Base-by-base conservation (phyloP, 768 basidiomycete genomes). In the Xanthoconium stramineum region DNA sequence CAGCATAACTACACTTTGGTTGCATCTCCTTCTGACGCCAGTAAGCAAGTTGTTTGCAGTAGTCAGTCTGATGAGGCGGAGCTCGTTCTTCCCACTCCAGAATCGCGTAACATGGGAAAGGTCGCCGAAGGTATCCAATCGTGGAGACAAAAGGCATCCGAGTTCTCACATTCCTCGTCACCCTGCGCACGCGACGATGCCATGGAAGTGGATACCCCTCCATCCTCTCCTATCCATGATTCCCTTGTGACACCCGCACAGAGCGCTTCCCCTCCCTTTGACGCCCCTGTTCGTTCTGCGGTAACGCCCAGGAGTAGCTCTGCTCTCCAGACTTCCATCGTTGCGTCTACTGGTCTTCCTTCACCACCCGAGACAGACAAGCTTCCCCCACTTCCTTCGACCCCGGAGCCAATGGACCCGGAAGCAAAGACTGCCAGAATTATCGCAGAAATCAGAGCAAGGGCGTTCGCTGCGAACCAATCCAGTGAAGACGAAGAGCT, bases 51-150 rank as follows among this genome's bases (percentile, higher is more conserved):
- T 19, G 74, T 87, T 9, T 83, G 82, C 20, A 86, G 83, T 46
- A 88, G 86, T 60, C 82, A 86, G 66, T 85, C 84, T 47, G 83
- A 86, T 58, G 87, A 87, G 65, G 72, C 78, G 45, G 85, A 88
- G 59, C 71, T 86, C 47, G 68, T 66, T 43, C 51, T 75, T 9
- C 72, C 73, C 36, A 37, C 33, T n/a, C 61, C 60, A 39, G 37
- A 66, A 28, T 51, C 55, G 6, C 65, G 64, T 29, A 65, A 75
- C 57, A 64, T 65, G 2, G 67, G 66, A 43, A 55, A 61, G 29
- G 67, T 74, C 12, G 72, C 72, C 53, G 69, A 75, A 36, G 73
- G 61, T 51, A 74, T 83, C 13, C 71, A 78, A 50, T 61, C 65
- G 19, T 82, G 83, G 83, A 74, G 75, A 42, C 66, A 69, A 50